A percentile compares a stretch with the other conserved stretches of the same genome.
Evolutionary conservation across 352 stramenopile species (phyloP).

Genomic region (Pythium brachiatum): DNA sequence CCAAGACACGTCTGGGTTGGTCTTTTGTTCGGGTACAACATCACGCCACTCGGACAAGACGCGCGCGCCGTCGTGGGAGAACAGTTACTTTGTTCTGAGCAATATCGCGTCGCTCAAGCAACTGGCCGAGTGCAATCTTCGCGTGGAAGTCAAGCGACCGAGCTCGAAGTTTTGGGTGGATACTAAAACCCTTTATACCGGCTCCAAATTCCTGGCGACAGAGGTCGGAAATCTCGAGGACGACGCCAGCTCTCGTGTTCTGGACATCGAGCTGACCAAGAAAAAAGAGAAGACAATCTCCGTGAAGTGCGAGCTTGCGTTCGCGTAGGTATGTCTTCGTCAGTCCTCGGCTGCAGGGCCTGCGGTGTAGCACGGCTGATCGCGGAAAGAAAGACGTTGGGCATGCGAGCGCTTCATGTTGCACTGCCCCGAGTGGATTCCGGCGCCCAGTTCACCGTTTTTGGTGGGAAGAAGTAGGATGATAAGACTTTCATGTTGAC

Average conservation of each 20-base stretch:
- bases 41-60: conserved; percentile 9
- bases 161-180: not conserved
- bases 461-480: too few species aligned
- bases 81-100: not conserved
- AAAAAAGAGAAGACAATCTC: conserved; percentile 14
- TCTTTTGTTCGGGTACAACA: conserved; percentile 14
- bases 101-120: conserved; percentile 15
- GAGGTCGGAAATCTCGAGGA: conserved; percentile 7
- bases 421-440: too few species aligned
- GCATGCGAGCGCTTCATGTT: too few species aligned
- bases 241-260: conserved; percentile 9
- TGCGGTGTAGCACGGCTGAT: too few species aligned
- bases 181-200: not conserved
- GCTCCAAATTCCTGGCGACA: conserved; percentile 4
- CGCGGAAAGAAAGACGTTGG: too few species aligned
- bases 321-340: not conserved
- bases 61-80: conserved; percentile 8
- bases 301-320: conserved; percentile 4
- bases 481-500: too few species aligned
- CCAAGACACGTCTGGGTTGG: conserved; percentile 7
- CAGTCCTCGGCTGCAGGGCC: too few species aligned
- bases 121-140: conserved; percentile 14
- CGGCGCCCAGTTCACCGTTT: too few species aligned
- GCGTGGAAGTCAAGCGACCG: conserved; percentile 15
- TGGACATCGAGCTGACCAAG: conserved; percentile 3